phyloP scores from a whole-genome alignment of 306 rosid species.

The Begonia fuchsioides region DNA sequence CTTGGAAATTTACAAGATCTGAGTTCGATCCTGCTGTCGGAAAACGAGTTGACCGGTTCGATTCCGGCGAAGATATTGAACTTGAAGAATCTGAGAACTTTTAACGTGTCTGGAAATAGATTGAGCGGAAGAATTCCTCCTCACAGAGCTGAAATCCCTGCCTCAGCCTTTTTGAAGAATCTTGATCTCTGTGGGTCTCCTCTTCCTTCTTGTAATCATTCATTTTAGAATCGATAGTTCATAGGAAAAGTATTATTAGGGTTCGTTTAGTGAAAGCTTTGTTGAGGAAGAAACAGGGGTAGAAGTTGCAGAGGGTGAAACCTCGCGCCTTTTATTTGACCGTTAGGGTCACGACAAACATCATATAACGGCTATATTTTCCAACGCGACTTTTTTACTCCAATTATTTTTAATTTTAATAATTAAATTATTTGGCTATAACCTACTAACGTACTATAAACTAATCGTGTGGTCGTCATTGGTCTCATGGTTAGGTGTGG shows the following conservation, averaged over 20 bases:
- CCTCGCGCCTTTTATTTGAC: too few species aligned
- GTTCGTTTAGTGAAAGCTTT: neutral
- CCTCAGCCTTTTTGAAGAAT: conserved; percentile 30
- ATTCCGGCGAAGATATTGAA: conserved; percentile 34
- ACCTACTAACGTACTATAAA: too few species aligned
- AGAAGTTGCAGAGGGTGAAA: too few species aligned
- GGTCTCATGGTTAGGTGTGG: too few species aligned
- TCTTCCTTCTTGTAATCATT: conserved; percentile 38
- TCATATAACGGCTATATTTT: conserved; percentile 13
- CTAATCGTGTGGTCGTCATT: too few species aligned
- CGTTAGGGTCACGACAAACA: neutral
- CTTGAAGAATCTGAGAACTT: conserved; percentile 18
- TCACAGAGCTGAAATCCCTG: conserved; percentile 21
- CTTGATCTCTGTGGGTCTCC: conserved; percentile 48
- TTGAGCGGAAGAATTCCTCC: conserved; percentile 27
- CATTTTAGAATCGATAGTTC: conserved; percentile 2
- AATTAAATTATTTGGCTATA: too few species aligned
- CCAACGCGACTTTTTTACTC: too few species aligned
- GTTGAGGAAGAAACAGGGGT: too few species aligned
- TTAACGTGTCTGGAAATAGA: conserved; percentile 32
- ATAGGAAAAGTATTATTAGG: neutral
- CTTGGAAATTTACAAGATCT: conserved; percentile 19
- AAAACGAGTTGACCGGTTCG: conserved; percentile 25
- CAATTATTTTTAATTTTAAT: too few species aligned
- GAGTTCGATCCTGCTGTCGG: conserved; percentile 16